phyloP scores from a whole-genome alignment of 805 yeast genomes.

The Candida broadrunensis region DNA sequence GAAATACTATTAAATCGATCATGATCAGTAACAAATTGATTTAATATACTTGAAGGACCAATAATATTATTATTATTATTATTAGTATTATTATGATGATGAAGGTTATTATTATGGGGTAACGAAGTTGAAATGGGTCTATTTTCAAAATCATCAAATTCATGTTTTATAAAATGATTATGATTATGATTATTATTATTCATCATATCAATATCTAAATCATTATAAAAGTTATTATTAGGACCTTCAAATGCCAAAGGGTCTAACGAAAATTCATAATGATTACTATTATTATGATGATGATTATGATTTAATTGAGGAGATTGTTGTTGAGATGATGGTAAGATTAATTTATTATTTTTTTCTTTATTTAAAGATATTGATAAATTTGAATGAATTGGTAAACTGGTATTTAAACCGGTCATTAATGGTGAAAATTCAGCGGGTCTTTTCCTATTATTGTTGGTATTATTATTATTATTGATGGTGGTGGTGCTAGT shows the following conservation, averaged over 20 bases:
- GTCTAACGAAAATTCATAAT: conserved; percentile 35
- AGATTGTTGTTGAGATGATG: not conserved
- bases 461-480: not conserved
- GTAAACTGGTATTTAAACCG: not conserved
- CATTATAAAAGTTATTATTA: conserved; percentile 13
- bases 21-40: conserved; percentile 1
- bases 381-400: not conserved
- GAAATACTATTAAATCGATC: not conserved
- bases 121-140: conserved; percentile 1
- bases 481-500: not conserved
- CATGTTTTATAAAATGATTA: conserved; percentile 5
- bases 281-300: no score
- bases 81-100: no score
- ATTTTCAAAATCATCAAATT: conserved; percentile 6
- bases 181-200: conserved; percentile 1
- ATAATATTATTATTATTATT: conserved; percentile 1
- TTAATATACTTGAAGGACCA: conserved; percentile 4
- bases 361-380: not conserved
- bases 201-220: conserved; percentile 5
- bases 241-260: conserved; percentile 51
- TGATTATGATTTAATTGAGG: not conserved
- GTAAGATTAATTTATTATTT: not conserved
- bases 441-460: conserved; percentile 16
- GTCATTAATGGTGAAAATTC: conserved; percentile 13
- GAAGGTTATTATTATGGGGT: not conserved